These are phyloP conservation scores for Collybia mongolica DNA, from an alignment of 768 basidiomycete genomes.

Conservation along the genomic window DNA sequence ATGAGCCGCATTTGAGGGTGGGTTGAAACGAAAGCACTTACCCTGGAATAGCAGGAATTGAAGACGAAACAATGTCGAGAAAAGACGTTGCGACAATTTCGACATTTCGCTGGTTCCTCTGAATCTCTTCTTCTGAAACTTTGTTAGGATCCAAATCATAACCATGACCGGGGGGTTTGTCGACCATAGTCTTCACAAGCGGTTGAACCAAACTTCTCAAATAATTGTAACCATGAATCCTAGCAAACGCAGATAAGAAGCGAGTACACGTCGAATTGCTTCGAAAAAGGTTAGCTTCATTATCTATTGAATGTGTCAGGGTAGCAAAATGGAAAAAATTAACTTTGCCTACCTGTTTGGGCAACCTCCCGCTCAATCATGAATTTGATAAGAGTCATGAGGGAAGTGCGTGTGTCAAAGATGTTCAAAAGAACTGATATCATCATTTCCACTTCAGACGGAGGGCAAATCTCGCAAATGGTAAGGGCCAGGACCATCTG, in stretches of 20 bases:
- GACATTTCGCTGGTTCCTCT: conserved; percentile 68
- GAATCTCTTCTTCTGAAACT: conserved; percentile 55
- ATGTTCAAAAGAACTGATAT: conserved; percentile 83
- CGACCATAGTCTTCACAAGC: conserved; percentile 70
- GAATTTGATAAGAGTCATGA: conserved; percentile 74
- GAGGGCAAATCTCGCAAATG: conserved; percentile 84
- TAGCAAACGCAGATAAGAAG: conserved; percentile 83
- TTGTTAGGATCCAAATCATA: conserved; percentile 78
- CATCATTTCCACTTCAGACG: conserved; percentile 78
- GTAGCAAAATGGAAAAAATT: not conserved
- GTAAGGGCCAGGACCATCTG: conserved; percentile 81
- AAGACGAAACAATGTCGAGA: conserved; percentile 70
- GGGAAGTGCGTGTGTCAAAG: conserved; percentile 73
- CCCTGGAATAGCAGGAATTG: conserved; percentile 71
- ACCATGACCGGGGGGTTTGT: conserved; percentile 68
- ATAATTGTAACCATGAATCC: conserved; percentile 90
- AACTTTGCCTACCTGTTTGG: conserved; percentile 55
- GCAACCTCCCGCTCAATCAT: conserved; percentile 87
- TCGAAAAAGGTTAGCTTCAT: conserved; percentile 81
- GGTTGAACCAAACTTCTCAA: conserved; percentile 78
- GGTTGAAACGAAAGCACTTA: conserved; percentile 39
- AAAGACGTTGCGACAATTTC: conserved; percentile 75
- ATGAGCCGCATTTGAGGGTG: conserved; percentile 3
- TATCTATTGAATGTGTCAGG: conserved; percentile 44
- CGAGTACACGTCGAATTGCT: conserved; percentile 87